phyloP scores from a whole-genome alignment of 345 rosid genomes.

The Carallia pectinifolia region DNA sequence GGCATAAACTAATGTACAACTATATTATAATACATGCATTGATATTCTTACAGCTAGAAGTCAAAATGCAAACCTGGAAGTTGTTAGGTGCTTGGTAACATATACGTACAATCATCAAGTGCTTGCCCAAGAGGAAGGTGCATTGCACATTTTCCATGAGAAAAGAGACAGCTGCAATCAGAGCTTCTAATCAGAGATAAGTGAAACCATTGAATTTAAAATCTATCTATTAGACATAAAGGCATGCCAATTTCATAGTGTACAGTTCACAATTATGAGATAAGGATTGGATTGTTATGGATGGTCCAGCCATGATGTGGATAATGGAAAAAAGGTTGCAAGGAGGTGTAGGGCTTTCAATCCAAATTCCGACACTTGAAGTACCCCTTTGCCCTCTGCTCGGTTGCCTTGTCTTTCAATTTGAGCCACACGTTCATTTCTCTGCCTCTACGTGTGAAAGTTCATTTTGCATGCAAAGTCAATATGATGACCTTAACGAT shows the following conservation, averaged over 20 bases:
- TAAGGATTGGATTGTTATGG: constrained; percentile 2
- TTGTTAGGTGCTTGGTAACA: not conserved
- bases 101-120: not conserved
- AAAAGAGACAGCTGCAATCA: constrained; percentile 20
- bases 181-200: not conserved
- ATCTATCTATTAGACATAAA: not conserved
- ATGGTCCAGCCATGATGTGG: constrained; percentile 22
- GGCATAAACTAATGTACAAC: too few species aligned
- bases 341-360: not conserved
- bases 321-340: not conserved
- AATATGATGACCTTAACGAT: too few species aligned
- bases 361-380: too few species aligned
- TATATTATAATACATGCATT: too few species aligned
- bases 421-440: too few species aligned
- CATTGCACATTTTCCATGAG: constrained; percentile 28
- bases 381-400: too few species aligned
- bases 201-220: not conserved
- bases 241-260: constrained; percentile 3
- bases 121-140: constrained; percentile 25
- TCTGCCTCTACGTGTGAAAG: too few species aligned
- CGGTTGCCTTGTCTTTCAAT: too few species aligned
- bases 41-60: too few species aligned
- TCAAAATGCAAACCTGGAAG: not conserved
- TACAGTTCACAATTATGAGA: constrained; percentile 19
- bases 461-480: not conserved